Evolutionary conservation across 495 filamentous ascomycete genomes (phyloP), one percentile per base, ranked within the genome.

Genomic region (Aspergillus sclerotioniger): DNA sequence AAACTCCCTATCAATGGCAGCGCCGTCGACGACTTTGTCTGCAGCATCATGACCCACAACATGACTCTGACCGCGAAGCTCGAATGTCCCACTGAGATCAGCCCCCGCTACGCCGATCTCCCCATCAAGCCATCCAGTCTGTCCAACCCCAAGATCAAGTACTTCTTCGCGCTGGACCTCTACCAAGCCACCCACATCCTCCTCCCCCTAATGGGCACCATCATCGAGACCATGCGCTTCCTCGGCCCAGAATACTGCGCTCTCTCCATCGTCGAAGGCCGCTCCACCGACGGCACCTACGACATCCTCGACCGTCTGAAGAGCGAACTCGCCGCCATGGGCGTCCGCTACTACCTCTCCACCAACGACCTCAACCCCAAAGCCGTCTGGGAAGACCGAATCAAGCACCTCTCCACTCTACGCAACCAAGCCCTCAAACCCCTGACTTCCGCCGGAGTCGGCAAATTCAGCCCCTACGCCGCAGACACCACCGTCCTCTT

Each of bases 111-210:
- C 50, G 41, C 46, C n/a, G 44, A 61, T 20, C 44, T 73, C 8
- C 56, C 54, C n/a, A 54, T n/a, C 44, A 16, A 32, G 10, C 46
- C 45, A 12, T 31, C 17, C n/a, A 52, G 31, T 17, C 54, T 29
- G 8, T 46, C 41, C 6, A 29, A 33, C 0, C 29, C 48, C 10
- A 53, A 59, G 28, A 62, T 66, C 25, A 67, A 57, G 55, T 82
- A 79, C 56, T 76, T 80, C 59, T 81, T 84, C 45, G 80, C 80
- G 10, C 63, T 84, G 39, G 66, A 82, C 51, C 66, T 82, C 10
- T 67, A 70, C 31, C 66, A 82, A 63, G 70, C 68, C 43, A 50
- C 71, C 5, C 35, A 48, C 20, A 45, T 82, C 16, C 72, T 82
- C 21, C 76, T 79, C n/a, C 72, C 74, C 15, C 64, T 83, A 10